A percentile compares a stretch with the other conserved stretches of the same genome.
phyloP scores from a whole-genome alignment of 2,329 filamentous ascomycete genomes.

The Alternaria alternata region DNA sequence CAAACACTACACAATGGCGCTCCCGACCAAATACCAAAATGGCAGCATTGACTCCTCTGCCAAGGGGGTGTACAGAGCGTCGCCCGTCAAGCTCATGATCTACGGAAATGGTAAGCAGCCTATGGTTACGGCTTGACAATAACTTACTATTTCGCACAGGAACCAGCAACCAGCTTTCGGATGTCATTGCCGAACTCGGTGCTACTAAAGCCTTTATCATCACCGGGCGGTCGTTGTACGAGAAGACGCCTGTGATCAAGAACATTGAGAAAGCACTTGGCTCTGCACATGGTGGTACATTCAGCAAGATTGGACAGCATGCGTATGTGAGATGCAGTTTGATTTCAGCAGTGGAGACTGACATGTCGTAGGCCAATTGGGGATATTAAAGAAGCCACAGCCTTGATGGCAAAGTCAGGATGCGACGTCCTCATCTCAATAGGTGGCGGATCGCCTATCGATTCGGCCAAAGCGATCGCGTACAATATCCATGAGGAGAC shows the following conservation, averaged over 20 bases:
- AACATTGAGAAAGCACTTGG: conserved; percentile 60
- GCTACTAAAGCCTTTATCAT: conserved; percentile 64
- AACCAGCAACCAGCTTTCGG: conserved; percentile 43
- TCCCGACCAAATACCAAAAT: conserved; percentile 46
- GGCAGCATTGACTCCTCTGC: conserved; percentile 44
- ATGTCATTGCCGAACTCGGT: conserved; percentile 45
- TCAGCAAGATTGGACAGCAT: conserved; percentile 64
- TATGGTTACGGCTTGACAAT: background rate
- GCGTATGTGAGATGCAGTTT: conserved; percentile 51
- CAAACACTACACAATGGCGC: conserved; percentile 31
- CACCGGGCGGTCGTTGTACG: conserved; percentile 62
- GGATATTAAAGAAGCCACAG: conserved; percentile 48
- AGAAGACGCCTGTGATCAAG: conserved; percentile 63
- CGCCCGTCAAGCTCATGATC: conserved; percentile 49
- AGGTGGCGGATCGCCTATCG: conserved; percentile 62
- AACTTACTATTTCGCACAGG: conserved; percentile 27
- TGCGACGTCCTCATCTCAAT: conserved; percentile 47
- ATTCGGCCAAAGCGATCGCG: conserved; percentile 53
- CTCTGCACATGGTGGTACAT: conserved; percentile 61
- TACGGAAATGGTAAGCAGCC: conserved; percentile 43
- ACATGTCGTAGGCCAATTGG: conserved; percentile 40
- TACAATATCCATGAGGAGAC: conserved; percentile 50
- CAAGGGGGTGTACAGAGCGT: conserved; percentile 48
- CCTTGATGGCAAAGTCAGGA: conserved; percentile 46
- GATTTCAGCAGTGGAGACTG: conserved; percentile 1